phyloP scores from a whole-genome alignment of 2,329 filamentous ascomycete genomes.

The Paracamarosporium sp. region DNA sequence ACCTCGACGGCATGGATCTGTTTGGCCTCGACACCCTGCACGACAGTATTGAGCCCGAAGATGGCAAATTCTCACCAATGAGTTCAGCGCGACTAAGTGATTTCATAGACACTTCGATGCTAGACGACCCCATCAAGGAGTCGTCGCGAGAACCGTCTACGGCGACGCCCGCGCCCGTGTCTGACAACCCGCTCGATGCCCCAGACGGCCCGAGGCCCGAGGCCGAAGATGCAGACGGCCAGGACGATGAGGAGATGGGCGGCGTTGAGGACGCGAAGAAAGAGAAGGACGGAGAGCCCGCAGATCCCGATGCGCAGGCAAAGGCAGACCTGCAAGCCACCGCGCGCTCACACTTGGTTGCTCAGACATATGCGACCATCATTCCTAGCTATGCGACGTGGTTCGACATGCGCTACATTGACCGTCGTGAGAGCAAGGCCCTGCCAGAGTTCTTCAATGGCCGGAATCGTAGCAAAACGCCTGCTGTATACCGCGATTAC shows the following conservation, averaged over 20 bases:
- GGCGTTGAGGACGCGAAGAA: slow-evolving; percentile 47
- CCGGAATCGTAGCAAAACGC: slow-evolving; percentile 96
- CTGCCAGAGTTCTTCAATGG: slow-evolving; percentile 99
- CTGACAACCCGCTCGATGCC: slow-evolving; percentile 74
- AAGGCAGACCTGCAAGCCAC: slow-evolving; percentile 85
- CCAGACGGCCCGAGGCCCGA: slow-evolving; percentile 66
- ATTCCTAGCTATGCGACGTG: slow-evolving; percentile 97
- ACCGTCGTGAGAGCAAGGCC: slow-evolving; percentile 91
- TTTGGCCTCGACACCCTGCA: neutral
- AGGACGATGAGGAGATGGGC: slow-evolving; percentile 76
- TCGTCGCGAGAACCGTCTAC: slow-evolving; percentile 61
- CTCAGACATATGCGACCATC: slow-evolving; percentile 94
- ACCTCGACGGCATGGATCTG: neutral
- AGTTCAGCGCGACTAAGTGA: slow-evolving; percentile 11
- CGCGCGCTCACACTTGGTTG: slow-evolving; percentile 88
- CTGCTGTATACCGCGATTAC: slow-evolving; percentile 97
- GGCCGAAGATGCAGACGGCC: slow-evolving; percentile 63
- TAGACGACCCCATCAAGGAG: slow-evolving; percentile 50
- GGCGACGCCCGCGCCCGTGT: slow-evolving; percentile 60
- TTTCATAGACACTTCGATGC: slow-evolving; percentile 66
- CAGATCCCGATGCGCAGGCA: slow-evolving; percentile 63
- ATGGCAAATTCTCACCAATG: neutral
- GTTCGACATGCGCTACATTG: slow-evolving; percentile 97
- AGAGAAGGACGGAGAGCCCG: slow-evolving; percentile 44
- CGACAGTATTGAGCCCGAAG: slow-evolving; percentile 1